phyloP scores from a whole-genome alignment of 2,329 filamentous ascomycete species.

The Pseudohalonectria lignicola region DNA sequence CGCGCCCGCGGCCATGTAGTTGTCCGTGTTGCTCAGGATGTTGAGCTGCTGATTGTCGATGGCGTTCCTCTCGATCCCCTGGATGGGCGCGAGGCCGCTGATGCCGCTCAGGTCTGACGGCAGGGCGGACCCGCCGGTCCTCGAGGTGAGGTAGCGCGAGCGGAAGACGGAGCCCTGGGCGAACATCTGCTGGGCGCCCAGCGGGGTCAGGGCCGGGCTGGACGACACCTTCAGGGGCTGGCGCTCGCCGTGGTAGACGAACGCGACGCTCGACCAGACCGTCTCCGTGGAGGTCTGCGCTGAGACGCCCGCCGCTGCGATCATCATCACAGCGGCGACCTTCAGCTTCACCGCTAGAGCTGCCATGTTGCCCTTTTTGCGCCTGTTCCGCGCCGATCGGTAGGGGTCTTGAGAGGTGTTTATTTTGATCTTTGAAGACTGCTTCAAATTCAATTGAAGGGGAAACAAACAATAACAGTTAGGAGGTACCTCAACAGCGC shows the following conservation, averaged over 20 bases:
- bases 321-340: not conserved
- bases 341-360: not conserved
- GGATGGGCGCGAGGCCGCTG: constrained; percentile 25
- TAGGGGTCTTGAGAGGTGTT: too few species aligned
- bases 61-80: constrained; percentile 26
- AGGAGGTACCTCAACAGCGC: too few species aligned
- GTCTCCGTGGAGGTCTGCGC: constrained; percentile 15
- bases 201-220: constrained; percentile 31
- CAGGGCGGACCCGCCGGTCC: constrained; percentile 7
- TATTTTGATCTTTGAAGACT: too few species aligned
- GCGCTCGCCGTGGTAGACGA: constrained; percentile 41
- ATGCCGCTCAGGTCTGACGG: constrained; percentile 8
- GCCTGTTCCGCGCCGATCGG: too few species aligned
- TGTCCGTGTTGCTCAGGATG: constrained; percentile 27
- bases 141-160: constrained; percentile 31
- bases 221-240: constrained; percentile 25
- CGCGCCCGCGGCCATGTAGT: constrained; percentile 53
- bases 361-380: too few species aligned
- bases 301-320: not conserved
- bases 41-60: constrained; percentile 37
- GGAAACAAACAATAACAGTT: too few species aligned
- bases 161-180: constrained; percentile 36
- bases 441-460: too few species aligned
- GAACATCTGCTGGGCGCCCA: constrained; percentile 41
- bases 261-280: constrained; percentile 38